These are phyloP conservation scores for Wolfiporia cocos DNA, from an alignment of 1,284 basidiomycete species.

Conservation along the genomic window DNA sequence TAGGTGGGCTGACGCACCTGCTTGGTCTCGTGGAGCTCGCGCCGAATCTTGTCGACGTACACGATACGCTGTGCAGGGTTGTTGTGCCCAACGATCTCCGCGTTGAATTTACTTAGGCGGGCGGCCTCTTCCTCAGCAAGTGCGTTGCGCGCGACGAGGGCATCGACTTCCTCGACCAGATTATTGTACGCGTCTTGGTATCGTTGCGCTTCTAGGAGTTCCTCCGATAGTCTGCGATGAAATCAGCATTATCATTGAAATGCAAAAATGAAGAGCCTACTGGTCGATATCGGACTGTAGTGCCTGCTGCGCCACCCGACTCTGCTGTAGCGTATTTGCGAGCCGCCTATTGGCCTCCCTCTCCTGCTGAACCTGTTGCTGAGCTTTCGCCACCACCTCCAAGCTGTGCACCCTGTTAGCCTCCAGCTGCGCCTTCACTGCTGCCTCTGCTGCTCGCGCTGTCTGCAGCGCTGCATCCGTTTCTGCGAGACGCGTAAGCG, in stretches of 20 bases:
- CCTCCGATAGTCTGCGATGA: constrained; percentile 42
- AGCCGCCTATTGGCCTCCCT: constrained; percentile 42
- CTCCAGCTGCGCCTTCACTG: constrained; percentile 21
- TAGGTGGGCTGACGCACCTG: no score
- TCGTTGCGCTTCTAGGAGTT: constrained; percentile 50
- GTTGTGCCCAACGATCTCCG: constrained; percentile 67
- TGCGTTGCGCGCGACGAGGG: constrained; percentile 59
- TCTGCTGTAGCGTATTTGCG: constrained; percentile 42
- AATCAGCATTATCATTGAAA: background rate
- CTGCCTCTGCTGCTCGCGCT: constrained; percentile 16
- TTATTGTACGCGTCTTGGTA: constrained; percentile 64
- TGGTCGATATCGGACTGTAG: constrained; percentile 56
- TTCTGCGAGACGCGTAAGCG: constrained; percentile 21
- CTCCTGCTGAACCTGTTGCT: constrained; percentile 39
- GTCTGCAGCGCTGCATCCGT: constrained; percentile 24
- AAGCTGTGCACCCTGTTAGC: constrained; percentile 15
- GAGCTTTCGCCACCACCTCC: constrained; percentile 19
- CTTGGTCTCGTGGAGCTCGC: constrained; percentile 64
- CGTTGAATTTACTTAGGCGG: constrained; percentile 66
- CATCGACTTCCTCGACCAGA: constrained; percentile 55
- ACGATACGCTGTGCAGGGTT: constrained; percentile 71
- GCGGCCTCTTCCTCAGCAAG: constrained; percentile 69
- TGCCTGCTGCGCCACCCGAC: constrained; percentile 54
- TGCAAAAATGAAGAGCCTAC: constrained; percentile 30
- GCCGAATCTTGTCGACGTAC: constrained; percentile 68